Evolutionary conservation across 192 early-diverging fungal species (phyloP), one percentile per base, ranked within the genome.

Genomic region (Thoreauomyces humboldtii): DNA sequence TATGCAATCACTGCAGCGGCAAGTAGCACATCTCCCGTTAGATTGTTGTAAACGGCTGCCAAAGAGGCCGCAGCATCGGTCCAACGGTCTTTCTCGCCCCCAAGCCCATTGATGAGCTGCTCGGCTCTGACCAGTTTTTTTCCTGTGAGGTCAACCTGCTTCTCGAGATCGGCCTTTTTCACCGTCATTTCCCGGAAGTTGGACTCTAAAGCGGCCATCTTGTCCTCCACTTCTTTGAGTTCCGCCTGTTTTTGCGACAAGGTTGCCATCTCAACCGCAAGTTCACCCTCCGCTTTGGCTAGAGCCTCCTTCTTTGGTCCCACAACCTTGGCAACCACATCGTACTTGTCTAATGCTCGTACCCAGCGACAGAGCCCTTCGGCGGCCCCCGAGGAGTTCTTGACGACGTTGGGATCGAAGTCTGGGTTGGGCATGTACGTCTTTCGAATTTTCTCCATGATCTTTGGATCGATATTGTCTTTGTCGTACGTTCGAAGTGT

Each of bases 1-100:
- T 85, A 85, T 7, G 83, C 79, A 59, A 85, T 85, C 3, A 85
- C 76, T 7, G 79, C 82, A 6, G 82, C 79, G 4, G 83, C 48
- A 4, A 85, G 59, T 32, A 85, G 70, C 2, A 85, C 83, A 62
- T 85, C 83, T 21, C 83, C 83, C 7, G 78, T 85, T 24, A 85
- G 59, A 46, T 76, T 78, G 48, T 67, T 75, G 52, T 77, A 79
- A 12, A 70, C 76, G n/a, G 56, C 47, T 7, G 59, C 42, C 21
- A 81, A 56, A 5, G 69, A 71, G 27, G 43, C 53, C 15, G 80
- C 83, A 22, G 83, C 79, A 44, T 85, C 79, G 24, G 74, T 67
- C 83, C 83, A 85, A 41, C 83, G 74, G 48, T 80, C 82, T 48
- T 85, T 81, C 56, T 85, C 83, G 11, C 80, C 83, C 36, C 79